Evolutionary conservation across 495 filamentous ascomycete species (phyloP).

Genomic region (Viridothelium virens): DNA sequence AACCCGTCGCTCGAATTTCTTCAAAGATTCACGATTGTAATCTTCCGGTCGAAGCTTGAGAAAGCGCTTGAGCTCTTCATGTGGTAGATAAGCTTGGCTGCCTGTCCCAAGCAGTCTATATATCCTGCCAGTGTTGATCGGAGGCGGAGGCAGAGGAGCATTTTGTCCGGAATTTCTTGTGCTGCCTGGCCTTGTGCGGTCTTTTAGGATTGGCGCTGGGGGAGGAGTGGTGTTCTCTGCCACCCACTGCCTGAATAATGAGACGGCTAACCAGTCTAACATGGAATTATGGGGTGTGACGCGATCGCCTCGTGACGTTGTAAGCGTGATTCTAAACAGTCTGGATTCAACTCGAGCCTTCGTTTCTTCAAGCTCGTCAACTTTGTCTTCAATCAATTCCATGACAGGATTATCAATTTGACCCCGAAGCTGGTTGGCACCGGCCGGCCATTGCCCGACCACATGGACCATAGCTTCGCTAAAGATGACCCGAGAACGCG

Average conservation of each 20-base stretch:
- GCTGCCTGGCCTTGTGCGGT: constrained; percentile 7
- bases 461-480: constrained; percentile 85
- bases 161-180: neutral
- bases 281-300: constrained; percentile 70
- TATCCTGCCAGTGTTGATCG: constrained; percentile 52
- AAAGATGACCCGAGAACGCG: constrained; percentile 78
- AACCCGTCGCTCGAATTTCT: constrained; percentile 72
- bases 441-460: constrained; percentile 82
- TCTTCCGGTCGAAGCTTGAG: constrained; percentile 63
- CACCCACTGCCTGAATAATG: constrained; percentile 82
- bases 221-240: constrained; percentile 76
- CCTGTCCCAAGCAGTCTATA: constrained; percentile 61
- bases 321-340: constrained; percentile 72
- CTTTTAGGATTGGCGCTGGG: constrained; percentile 36
- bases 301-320: constrained; percentile 69
- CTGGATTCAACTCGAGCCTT: constrained; percentile 64
- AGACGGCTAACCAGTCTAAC: constrained; percentile 79
- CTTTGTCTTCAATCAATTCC: constrained; percentile 86
- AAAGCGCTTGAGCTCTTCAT: constrained; percentile 84
- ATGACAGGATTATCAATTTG: constrained; percentile 62
- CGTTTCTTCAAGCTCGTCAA: constrained; percentile 57
- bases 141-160: constrained; percentile 27
- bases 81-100: constrained; percentile 58
- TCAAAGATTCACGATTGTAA: constrained; percentile 67
- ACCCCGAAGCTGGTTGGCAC: constrained; percentile 65